Percentiles rank a stretch among this genome's conserved stretches.
These are phyloP conservation scores for Sergeia podlipaevii DNA, from an alignment of 208 protist species.

Conservation along the genomic window DNA sequence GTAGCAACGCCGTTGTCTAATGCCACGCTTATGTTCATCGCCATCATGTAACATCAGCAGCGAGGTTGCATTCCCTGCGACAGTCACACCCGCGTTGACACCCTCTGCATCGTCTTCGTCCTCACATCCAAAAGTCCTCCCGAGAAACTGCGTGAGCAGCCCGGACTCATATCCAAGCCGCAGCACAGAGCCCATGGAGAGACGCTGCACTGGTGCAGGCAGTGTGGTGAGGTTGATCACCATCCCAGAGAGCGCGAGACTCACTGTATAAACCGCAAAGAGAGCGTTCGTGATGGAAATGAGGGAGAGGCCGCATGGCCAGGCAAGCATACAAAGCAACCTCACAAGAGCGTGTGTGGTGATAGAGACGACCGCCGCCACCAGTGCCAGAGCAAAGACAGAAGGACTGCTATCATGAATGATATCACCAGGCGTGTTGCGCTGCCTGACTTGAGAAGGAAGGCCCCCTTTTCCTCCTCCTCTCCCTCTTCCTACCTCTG, in stretches of 20 bases:
- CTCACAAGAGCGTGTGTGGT: constrained; percentile 18
- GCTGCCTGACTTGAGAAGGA: too few species aligned
- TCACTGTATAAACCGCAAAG: constrained; percentile 57
- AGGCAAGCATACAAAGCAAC: constrained; percentile 10
- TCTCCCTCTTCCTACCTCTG: too few species aligned
- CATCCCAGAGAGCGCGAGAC: constrained; percentile 48
- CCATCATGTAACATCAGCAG: background rate
- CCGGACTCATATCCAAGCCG: constrained; percentile 54
- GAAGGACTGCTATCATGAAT: too few species aligned
- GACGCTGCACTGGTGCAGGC: constrained; percentile 23
- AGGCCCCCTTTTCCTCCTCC: too few species aligned
- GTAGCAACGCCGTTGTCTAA: too few species aligned
- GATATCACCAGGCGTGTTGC: too few species aligned
- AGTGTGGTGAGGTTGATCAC: constrained; percentile 61
- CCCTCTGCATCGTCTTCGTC: background rate
- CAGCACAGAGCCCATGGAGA: constrained; percentile 40
- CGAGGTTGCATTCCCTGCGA: background rate
- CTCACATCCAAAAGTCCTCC: constrained; percentile 38
- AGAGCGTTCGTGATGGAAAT: constrained; percentile 16
- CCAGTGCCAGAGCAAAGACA: constrained; percentile 46
- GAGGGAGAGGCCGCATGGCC: too few species aligned
- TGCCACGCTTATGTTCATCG: background rate
- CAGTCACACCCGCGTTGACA: background rate
- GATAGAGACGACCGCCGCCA: constrained; percentile 39
- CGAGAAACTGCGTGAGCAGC: constrained; percentile 47